phyloP scores from a whole-genome alignment of 768 basidiomycete genomes.

The Calocera cornea region DNA sequence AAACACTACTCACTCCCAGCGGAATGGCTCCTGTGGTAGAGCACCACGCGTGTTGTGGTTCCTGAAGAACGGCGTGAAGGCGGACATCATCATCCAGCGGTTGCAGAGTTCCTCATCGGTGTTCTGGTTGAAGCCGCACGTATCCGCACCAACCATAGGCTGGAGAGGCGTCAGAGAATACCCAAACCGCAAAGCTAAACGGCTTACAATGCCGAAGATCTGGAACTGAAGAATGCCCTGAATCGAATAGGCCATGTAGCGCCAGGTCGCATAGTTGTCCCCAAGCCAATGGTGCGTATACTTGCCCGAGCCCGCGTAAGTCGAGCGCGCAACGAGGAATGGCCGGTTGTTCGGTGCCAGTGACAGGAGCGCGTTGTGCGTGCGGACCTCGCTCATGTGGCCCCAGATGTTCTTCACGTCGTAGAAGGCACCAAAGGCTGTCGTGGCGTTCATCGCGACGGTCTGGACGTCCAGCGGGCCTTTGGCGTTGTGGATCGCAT shows the following conservation, averaged over 20 bases:
- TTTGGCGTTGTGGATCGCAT: conserved; percentile 41
- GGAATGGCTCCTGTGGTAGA: conserved; percentile 64
- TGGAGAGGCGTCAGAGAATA: neutral
- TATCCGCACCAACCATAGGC: conserved; percentile 72
- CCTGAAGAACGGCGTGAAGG: conserved; percentile 69
- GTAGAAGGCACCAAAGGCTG: conserved; percentile 7
- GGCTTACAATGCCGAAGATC: conserved; percentile 46
- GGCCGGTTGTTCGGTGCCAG: conserved; percentile 18
- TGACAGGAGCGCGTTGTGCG: conserved; percentile 13
- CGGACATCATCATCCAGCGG: conserved; percentile 77
- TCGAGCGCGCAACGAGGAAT: conserved; percentile 22
- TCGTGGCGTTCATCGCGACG: conserved; percentile 19
- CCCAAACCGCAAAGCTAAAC: neutral
- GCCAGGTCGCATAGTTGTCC: conserved; percentile 65
- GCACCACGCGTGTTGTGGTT: conserved; percentile 61
- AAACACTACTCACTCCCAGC: conserved; percentile 54
- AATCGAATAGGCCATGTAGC: conserved; percentile 54
- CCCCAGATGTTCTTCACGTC: conserved; percentile 17
- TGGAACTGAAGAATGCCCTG: conserved; percentile 74
- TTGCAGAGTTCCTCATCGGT: conserved; percentile 70
- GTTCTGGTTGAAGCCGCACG: conserved; percentile 55
- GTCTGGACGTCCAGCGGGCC: conserved; percentile 15
- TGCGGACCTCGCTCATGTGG: conserved; percentile 16
- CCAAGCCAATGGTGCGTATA: conserved; percentile 31
- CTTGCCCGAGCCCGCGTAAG: conserved; percentile 17